phyloP scores from a whole-genome alignment of 2,329 filamentous ascomycete genomes.

The Stagonosporopsis rhizophila region DNA sequence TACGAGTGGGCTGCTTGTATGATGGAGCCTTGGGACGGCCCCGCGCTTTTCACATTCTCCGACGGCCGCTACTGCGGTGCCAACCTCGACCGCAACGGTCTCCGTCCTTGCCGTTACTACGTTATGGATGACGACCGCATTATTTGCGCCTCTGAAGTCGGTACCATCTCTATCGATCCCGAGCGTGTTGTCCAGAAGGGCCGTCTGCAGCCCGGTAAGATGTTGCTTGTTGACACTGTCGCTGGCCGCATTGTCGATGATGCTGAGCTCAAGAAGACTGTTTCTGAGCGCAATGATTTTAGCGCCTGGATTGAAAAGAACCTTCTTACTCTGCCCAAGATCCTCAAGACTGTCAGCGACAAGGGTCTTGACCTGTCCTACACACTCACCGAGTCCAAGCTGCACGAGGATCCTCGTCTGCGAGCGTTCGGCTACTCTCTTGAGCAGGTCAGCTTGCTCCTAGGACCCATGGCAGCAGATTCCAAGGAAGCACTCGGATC shows the following conservation, averaged over 20 bases:
- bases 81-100: constrained; percentile 93
- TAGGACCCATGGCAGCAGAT: constrained; percentile 95
- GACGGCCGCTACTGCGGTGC: constrained; percentile 97
- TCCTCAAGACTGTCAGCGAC: constrained; percentile 68
- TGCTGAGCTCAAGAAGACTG: constrained; percentile 85
- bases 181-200: constrained; percentile 92
- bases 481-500: constrained; percentile 97
- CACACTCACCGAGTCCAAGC: constrained; percentile 70
- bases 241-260: constrained; percentile 94
- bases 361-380: constrained; percentile 69
- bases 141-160: constrained; percentile 95
- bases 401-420: constrained; percentile 85
- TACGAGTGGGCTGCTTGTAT: constrained; percentile 98
- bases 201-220: constrained; percentile 89
- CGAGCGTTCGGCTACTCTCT: constrained; percentile 93
- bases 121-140: constrained; percentile 96
- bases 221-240: constrained; percentile 93
- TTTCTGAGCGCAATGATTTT: constrained; percentile 88
- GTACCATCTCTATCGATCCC: constrained; percentile 89
- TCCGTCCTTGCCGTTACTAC: constrained; percentile 95
- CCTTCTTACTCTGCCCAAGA: constrained; percentile 79
- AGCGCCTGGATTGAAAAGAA: constrained; percentile 85
- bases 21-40: constrained; percentile 99
- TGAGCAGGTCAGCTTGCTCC: constrained; percentile 89
- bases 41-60: constrained; percentile 94